These are phyloP conservation scores for Tolypocladium paradoxum DNA, from an alignment of 2,329 filamentous ascomycete genomes.

Conservation along the genomic window DNA sequence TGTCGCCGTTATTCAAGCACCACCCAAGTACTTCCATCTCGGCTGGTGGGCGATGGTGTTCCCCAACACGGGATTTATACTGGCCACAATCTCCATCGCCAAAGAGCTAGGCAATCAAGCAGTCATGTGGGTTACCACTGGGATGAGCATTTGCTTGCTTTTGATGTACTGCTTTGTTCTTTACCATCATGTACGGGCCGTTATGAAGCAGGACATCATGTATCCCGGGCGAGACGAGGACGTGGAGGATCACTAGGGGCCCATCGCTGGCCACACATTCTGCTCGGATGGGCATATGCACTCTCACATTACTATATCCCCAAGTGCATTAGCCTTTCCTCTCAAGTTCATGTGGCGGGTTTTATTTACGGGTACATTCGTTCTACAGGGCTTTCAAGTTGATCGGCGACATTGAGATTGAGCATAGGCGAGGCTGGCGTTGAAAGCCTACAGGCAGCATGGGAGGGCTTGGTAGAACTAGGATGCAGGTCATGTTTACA, in stretches of 20 bases:
- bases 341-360: not conserved
- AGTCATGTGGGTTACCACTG: constrained; percentile 37
- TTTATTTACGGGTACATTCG: not conserved
- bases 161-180: constrained; percentile 32
- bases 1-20: constrained; percentile 22
- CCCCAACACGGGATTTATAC: constrained; percentile 48
- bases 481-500: not conserved
- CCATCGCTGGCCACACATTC: not conserved
- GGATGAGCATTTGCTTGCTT: constrained; percentile 36
- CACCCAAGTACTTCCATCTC: constrained; percentile 43
- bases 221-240: constrained; percentile 45
- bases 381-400: not conserved
- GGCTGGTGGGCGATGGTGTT: constrained; percentile 57
- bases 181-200: constrained; percentile 30
- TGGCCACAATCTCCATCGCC: constrained; percentile 44
- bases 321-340: not conserved
- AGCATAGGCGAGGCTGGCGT: not conserved
- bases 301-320: too few species aligned
- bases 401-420: not conserved
- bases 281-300: not conserved
- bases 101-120: constrained; percentile 33
- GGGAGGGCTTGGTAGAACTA: too few species aligned
- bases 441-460: not conserved
- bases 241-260: constrained; percentile 27
- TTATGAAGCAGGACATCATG: constrained; percentile 43